Evolutionary conservation across 441 rosid genomes (phyloP).

Genomic region (Adansonia gregorii): DNA sequence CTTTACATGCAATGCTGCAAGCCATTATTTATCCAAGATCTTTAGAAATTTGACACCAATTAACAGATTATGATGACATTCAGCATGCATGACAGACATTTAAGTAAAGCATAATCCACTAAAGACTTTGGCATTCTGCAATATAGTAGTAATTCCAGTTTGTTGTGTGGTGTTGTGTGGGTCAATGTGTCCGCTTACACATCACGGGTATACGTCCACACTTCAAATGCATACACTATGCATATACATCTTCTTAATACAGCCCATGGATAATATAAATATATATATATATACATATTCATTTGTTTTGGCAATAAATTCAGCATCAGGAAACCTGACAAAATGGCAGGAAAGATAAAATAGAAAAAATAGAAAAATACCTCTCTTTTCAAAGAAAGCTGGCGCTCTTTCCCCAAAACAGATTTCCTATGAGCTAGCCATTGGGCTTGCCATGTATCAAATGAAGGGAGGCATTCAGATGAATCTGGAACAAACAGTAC

Average conservation of each 20-base stretch:
- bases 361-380: constrained; percentile 28
- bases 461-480: constrained; percentile 84
- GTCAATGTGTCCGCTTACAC: not conserved
- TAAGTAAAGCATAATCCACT: not conserved
- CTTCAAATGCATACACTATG: not conserved
- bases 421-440: constrained; percentile 84
- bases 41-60: not conserved
- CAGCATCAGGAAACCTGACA: not conserved
- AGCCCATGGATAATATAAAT: not conserved
- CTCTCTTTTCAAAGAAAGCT: constrained; percentile 60
- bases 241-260: not conserved
- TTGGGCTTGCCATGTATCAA: constrained; percentile 75
- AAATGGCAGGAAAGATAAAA: not conserved
- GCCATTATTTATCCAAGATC: not conserved
- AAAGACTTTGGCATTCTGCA: not conserved
- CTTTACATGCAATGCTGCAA: not conserved
- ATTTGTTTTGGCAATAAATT: not conserved
- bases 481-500: constrained; percentile 94
- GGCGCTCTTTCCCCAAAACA: constrained; percentile 63
- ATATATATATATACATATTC: not conserved
- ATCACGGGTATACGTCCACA: not conserved
- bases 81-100: not conserved
- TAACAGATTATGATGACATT: not conserved
- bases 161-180: not conserved
- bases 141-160: not conserved